Evolutionary conservation across 1,139 yeast species (phyloP).

Genomic region (Candida sanyaensis): DNA sequence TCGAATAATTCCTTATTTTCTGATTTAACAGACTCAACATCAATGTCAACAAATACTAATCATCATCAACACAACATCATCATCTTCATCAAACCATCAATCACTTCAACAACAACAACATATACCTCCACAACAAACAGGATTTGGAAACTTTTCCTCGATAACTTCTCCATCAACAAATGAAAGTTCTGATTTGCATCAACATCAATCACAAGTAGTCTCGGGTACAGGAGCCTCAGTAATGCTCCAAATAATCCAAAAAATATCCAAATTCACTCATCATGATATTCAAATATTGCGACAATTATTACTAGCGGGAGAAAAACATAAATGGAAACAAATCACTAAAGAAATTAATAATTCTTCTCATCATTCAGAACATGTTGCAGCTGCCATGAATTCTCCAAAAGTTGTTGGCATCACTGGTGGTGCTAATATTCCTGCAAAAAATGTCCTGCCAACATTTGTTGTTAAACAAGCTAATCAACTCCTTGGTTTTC

Average conservation of each 20-base stretch:
- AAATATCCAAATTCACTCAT: constrained; percentile 29
- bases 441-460: constrained; percentile 41
- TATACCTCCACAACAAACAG: neutral
- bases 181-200: constrained; percentile 1
- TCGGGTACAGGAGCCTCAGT: constrained; percentile 17
- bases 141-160: neutral
- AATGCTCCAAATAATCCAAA: constrained; percentile 13
- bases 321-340: constrained; percentile 50
- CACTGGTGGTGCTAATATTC: constrained; percentile 7
- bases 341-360: constrained; percentile 45
- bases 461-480: constrained; percentile 49
- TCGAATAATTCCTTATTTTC: constrained; percentile 3
- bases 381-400: constrained; percentile 19
- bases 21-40: neutral
- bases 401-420: constrained; percentile 3
- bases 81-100: neutral
- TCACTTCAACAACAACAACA: constrained; percentile 1
- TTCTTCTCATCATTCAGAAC: constrained; percentile 15
- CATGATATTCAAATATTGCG: constrained; percentile 42
- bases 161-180: neutral
- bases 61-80: neutral
- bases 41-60: neutral
- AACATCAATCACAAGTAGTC: constrained; percentile 7
- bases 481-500: constrained; percentile 42
- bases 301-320: constrained; percentile 43